Base-by-base conservation (phyloP, 2,329 filamentous ascomycete species). In the Pyrenophora graminea region DNA sequence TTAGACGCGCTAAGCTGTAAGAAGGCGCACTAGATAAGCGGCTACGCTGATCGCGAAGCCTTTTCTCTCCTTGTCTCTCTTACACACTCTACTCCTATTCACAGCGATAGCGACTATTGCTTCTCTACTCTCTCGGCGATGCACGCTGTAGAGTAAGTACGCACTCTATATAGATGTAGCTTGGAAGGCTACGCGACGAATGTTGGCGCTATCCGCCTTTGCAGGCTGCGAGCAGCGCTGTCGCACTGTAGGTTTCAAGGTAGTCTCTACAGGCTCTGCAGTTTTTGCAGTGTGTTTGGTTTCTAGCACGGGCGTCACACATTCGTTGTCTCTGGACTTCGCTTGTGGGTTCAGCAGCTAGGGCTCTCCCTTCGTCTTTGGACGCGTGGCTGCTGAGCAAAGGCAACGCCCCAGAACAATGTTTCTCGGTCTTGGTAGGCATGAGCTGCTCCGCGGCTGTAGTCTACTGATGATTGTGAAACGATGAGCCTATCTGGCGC, bases 361-460 rank as follows among this genome's bases (percentile, higher is more conserved):
- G 61, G 60, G 41, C 9, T 40, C n/a, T 41, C 53, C 53, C 58
- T 50, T 49, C 57, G 59, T 61, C 57, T 56, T 42, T 42, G 19
- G 64, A 59, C 65, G 57, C 34, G 63, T 69, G 60, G 59, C 61
- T 69, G 61, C 53, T 70, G 65, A 50, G 61, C 68, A 72, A 72
- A 72, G 69, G 69, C 69, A 66, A 56, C 57, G 57, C 65, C 68
- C 69, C 21, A 72, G 50, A 72, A 47, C 21, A 64, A 69, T 44
- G 52, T 53, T 39, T 46, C 45, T 39, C 17, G 43, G 45, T 45
- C 34, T 53, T 23, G 33, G 30, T 18, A 37, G 49, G 27, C 15
- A 23, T 45, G 31, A 37, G 53, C 52, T 49, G 61, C 59, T 55
- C 43, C 47, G 56, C 56, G 27, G 56, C 50, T 56, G 43, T 27